Evolutionary conservation across 1,284 basidiomycete genomes (phyloP), one percentile per base, ranked within the genome.

Genomic region (Sporisorium sorghi): DNA sequence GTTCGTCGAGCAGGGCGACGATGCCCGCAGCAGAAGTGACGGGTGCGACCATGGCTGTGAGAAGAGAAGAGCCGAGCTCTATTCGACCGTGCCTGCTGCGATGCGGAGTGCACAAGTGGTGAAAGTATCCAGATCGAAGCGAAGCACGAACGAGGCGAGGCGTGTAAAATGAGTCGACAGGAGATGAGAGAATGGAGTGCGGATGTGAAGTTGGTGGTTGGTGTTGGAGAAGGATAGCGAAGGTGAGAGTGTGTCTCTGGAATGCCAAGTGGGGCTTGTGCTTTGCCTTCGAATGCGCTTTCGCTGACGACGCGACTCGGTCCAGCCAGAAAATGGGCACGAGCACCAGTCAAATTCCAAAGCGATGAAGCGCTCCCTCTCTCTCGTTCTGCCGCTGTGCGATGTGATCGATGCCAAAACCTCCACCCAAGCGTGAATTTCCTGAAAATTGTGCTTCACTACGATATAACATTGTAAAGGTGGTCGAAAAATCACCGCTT

Each of bases 1-100:
- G 67, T 68, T 84, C 83, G 50, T 83, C 78, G 44, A 84, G 75
- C 49, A 84, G 73, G 14, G 83, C 77, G 56, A 83, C 70, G 46
- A 84, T 79, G 58, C 82, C 83, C 48, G 79, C 79, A 35, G 73
- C 73, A 35, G 73, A 76, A 32, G 73, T 72, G 49, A 76, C 65
- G 11, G 69, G 69, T 6, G 73, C 73, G 48, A 76, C 73, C 73
- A 76, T 75, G 54, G 15, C 28, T 63, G 46, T 30, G 58, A 44
- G 7, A 32, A 21, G 58, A 44, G 7, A 32, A 21, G 30, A 54
- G 40, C 40, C 14, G 28, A 24, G 40, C 42, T 43, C 32, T 39
- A 21, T 26, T 9, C 33, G 28, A 44, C 37, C 23, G 42, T 49
- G 32, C 47, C 21, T 35, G 26, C 14, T 51, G 49, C 42, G 39